Percentiles rank a stretch among this genome's conserved stretches.
These are phyloP conservation scores for Bathelium albidoporum DNA, from an alignment of 495 filamentous ascomycete species.

Conservation along the genomic window DNA sequence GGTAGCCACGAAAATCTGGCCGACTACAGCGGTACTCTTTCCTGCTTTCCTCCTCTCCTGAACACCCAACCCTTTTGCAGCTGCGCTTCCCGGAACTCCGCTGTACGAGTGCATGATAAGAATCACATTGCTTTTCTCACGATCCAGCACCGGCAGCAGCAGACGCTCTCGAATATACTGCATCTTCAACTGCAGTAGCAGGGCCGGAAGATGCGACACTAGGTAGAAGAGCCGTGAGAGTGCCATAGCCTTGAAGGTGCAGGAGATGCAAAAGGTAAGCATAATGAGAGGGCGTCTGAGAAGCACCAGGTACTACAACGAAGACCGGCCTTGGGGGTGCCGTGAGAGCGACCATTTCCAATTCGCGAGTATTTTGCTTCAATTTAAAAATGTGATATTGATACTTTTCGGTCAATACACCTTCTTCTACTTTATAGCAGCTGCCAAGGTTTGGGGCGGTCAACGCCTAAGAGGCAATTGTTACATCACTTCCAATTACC, in stretches of 20 bases:
- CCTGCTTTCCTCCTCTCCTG: background rate
- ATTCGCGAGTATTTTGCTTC: background rate
- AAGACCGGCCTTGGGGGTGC: slow-evolving; percentile 2
- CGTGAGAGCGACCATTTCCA: background rate
- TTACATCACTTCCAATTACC: background rate
- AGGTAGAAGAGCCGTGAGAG: slow-evolving; percentile 9
- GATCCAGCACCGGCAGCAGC: slow-evolving; percentile 2
- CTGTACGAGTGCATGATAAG: background rate
- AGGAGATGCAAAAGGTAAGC: slow-evolving; percentile 15
- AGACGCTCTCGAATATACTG: slow-evolving; percentile 13
- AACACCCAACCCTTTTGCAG: background rate
- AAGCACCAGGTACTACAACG: slow-evolving; percentile 13
- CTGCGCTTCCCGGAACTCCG: background rate
- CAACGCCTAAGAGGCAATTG: background rate
- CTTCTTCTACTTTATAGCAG: background rate
- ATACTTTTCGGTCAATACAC: background rate
- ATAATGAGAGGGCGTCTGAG: slow-evolving; percentile 19
- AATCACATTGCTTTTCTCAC: background rate
- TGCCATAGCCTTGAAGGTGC: slow-evolving; percentile 12
- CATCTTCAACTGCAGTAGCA: slow-evolving; percentile 12
- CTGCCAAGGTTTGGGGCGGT: background rate
- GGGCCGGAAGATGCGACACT: background rate
- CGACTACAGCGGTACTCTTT: slow-evolving; percentile 9
- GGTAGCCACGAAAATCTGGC: background rate
- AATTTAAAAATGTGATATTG: background rate